These are phyloP conservation scores for Aspergillus ostianus DNA, from an alignment of 495 filamentous ascomycete genomes.

Conservation along the genomic window DNA sequence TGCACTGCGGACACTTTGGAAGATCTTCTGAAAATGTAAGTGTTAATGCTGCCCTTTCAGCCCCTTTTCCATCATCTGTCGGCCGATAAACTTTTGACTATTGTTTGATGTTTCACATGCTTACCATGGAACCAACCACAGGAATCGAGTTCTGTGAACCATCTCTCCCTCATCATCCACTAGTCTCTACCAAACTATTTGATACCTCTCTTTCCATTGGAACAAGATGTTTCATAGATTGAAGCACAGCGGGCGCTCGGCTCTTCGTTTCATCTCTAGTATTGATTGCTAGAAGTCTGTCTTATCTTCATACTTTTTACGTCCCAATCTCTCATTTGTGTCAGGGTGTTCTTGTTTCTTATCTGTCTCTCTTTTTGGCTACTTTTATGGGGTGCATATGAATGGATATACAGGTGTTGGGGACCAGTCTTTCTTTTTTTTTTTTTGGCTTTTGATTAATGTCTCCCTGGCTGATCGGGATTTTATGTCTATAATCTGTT, in stretches of 20 bases:
- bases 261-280: background rate
- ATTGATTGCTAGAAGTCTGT: background rate
- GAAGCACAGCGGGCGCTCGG: background rate
- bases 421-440: conserved; percentile 5
- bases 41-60: background rate
- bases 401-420: conserved; percentile 10
- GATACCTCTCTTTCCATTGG: background rate
- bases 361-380: background rate
- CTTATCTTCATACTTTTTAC: background rate
- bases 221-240: background rate
- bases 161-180: background rate
- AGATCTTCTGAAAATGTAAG: conserved; percentile 58
- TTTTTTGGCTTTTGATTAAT: conserved; percentile 3
- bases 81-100: background rate
- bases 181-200: background rate
- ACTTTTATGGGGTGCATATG: background rate
- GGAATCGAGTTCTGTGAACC: background rate
- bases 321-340: background rate
- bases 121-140: background rate
- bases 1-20: conserved; percentile 61
- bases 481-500: conserved; percentile 5
- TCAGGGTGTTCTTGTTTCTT: background rate
- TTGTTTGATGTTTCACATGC: background rate
- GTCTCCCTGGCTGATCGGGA: background rate
- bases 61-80: background rate